These are phyloP conservation scores for Cutaneotrichosporon daszewskae DNA, from an alignment of 1,284 basidiomycete species.

Conservation along the genomic window DNA sequence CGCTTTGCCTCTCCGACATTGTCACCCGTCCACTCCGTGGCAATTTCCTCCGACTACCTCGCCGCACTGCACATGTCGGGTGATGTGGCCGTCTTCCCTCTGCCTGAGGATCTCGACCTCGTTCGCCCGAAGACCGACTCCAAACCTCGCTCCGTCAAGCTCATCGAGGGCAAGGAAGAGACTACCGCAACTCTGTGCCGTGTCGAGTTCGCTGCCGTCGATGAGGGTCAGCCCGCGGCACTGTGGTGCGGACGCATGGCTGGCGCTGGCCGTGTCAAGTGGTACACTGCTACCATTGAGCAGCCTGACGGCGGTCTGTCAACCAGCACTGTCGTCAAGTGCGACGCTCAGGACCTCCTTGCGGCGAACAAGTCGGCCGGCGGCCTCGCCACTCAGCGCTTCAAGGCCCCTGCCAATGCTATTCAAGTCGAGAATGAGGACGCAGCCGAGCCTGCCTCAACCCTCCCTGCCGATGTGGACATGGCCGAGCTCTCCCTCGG, in stretches of 20 bases:
- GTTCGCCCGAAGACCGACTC: conserved; percentile 35
- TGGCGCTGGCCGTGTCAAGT: conserved; percentile 62
- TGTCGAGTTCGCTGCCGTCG: conserved; percentile 36
- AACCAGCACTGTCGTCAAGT: conserved; percentile 48
- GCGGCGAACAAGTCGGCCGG: conserved; percentile 26
- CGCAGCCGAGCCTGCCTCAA: conserved; percentile 43
- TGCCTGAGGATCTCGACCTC: conserved; percentile 54
- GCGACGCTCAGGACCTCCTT: conserved; percentile 50
- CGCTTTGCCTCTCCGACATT: conserved; percentile 57
- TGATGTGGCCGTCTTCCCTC: conserved; percentile 59
- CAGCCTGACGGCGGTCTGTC: conserved; percentile 51
- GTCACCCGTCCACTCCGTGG: conserved; percentile 58
- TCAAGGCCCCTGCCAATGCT: conserved; percentile 31
- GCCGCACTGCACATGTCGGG: conserved; percentile 62
- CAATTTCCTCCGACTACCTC: conserved; percentile 52
- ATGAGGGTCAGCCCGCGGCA: conserved; percentile 53
- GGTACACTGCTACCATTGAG: conserved; percentile 58
- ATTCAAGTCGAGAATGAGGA: conserved; percentile 28
- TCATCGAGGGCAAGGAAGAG: conserved; percentile 43
- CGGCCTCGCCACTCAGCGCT: conserved; percentile 35
- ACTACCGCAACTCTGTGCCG: conserved; percentile 26
- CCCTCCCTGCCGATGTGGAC: conserved; percentile 63
- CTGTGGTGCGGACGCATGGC: conserved; percentile 60
- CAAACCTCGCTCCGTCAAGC: conserved; percentile 32
- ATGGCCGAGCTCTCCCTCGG: conserved; percentile 84